Percentiles rank a stretch among this genome's conserved stretches.
These are phyloP conservation scores for Phytophthora tentaculata DNA, from an alignment of 352 stramenopile species.

Conservation along the genomic window DNA sequence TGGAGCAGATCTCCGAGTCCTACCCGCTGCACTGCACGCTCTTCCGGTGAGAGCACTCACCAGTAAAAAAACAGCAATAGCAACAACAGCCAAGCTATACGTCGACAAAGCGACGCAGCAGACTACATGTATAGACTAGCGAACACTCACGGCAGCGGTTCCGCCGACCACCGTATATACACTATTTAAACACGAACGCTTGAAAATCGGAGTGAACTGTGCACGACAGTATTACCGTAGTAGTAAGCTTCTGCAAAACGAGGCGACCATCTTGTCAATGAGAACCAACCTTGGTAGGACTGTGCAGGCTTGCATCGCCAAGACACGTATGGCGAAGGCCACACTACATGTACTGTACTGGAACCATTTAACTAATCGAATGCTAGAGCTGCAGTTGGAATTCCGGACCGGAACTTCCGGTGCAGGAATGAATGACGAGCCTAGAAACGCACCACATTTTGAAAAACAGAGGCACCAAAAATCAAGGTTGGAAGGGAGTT, in stretches of 20 bases:
- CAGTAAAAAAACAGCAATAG: conserved; percentile 3
- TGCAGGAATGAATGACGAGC: conserved; percentile 11
- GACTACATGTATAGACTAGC: conserved; percentile 34
- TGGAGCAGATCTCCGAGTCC: conserved; percentile 60
- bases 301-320: too few species aligned
- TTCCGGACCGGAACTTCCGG: too few species aligned
- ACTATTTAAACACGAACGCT: conserved; percentile 34
- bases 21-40: conserved; percentile 45
- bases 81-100: conserved; percentile 2
- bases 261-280: conserved; percentile 1
- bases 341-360: too few species aligned
- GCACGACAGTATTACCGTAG: too few species aligned
- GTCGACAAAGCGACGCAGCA: conserved; percentile 8
- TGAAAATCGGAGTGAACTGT: conserved; percentile 3
- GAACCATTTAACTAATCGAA: background rate
- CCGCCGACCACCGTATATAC: conserved; percentile 22
- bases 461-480: too few species aligned
- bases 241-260: too few species aligned
- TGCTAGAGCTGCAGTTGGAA: background rate
- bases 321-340: too few species aligned
- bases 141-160: conserved; percentile 14
- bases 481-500: too few species aligned
- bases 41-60: conserved; percentile 33
- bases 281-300: too few species aligned
- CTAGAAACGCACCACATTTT: conserved; percentile 8